Percentiles rank a stretch among this genome's conserved stretches.
phyloP scores from a whole-genome alignment of 164 flowering plant species.

The Berberis thunbergii region DNA sequence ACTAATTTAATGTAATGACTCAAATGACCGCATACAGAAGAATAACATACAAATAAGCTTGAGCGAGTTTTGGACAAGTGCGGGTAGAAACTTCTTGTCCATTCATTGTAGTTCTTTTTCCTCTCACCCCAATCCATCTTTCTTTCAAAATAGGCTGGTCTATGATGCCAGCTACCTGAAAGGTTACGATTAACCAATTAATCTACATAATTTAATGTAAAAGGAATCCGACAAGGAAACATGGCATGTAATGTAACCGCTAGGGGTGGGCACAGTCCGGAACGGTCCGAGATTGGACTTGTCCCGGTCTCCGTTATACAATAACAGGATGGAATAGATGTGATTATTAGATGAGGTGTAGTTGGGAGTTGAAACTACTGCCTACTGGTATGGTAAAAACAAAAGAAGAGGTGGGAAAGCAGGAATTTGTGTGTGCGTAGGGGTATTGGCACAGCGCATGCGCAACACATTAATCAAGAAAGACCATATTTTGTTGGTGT shows the following conservation, averaged over 20 bases:
- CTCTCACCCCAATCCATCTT: slow-evolving; percentile 87
- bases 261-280: neutral
- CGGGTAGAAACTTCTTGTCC: slow-evolving; percentile 81
- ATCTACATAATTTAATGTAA: too few relatives aligned
- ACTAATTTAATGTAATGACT: neutral
- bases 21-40: neutral
- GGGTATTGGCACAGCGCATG: too few relatives aligned
- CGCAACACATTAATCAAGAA: too few relatives aligned
- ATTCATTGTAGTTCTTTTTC: slow-evolving; percentile 72
- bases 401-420: too few relatives aligned
- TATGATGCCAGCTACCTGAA: slow-evolving; percentile 87
- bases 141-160: slow-evolving; percentile 89
- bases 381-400: too few relatives aligned
- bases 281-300: too few relatives aligned
- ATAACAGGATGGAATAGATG: too few relatives aligned
- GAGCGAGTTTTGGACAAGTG: slow-evolving; percentile 54
- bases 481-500: too few relatives aligned
- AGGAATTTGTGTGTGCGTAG: too few relatives aligned
- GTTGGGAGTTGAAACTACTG: too few relatives aligned
- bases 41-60: slow-evolving; percentile 74
- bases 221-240: neutral
- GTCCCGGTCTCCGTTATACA: too few relatives aligned
- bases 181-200: neutral
- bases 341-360: too few relatives aligned
- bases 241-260: neutral